Evolutionary conservation across 495 filamentous ascomycete genomes (phyloP), one percentile per base, ranked within the genome.

Genomic region (Lepraria neglecta): DNA sequence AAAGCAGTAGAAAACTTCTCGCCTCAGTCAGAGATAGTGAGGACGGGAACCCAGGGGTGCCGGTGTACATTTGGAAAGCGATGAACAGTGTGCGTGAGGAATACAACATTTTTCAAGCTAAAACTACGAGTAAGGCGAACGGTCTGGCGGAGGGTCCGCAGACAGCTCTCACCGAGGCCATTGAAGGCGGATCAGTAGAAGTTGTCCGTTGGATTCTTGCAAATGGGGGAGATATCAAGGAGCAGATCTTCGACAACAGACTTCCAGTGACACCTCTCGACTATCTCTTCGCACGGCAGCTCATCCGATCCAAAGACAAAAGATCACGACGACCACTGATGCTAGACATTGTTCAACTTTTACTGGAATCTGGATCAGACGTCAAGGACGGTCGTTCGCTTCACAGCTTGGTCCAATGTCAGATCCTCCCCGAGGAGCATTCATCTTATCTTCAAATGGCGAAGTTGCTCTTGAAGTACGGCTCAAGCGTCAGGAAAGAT

Each of bases 281-380:
- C 42, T 58, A 58, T 31, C 55, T 58, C 21, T 58, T 58, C 28
- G 55, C 55, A 28, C 55, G 55, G 15, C 55, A 58, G 30, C 27
- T 58, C 7, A 30, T 31, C n/a, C 55, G 55, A 4, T 58, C 55
- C 2, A 42, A 44, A 24, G 55, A 46, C 55, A 58, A 58, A 31
- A 27, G 17, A 31, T 12, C 42, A 19, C 42, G 43, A 15, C 40
- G 55, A 44, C 55, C 55, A 31, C n/a, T 58, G 17, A 31, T 31
- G 30, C 42, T 17, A 19, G 55, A 58, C 12, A 58, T 58, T 31
- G 43, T 46, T 11, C 40, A 58, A 17, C 40, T 46, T 17, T 14
- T 58, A 11, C 30, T 58, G 24, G 55, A 46, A 30, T 58, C 55
- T 46, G 42, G 55, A 28, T 58, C 55, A 10, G 42, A 19, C 4